A percentile compares a stretch with the other conserved stretches of the same genome.
These are phyloP conservation scores for Rhazya stricta DNA, from an alignment of 257 asterid genomes.

Conservation along the genomic window DNA sequence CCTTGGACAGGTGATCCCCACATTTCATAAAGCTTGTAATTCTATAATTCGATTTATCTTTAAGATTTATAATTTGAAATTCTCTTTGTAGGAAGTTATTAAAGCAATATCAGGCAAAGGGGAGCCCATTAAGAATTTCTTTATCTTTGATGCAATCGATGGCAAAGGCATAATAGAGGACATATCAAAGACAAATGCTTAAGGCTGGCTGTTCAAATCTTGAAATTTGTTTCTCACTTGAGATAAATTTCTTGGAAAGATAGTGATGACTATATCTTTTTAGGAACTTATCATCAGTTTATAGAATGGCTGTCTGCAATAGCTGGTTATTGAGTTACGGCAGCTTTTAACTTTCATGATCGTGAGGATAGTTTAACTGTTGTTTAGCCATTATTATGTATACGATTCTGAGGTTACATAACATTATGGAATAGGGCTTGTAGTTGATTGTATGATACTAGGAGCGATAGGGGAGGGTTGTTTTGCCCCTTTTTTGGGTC, in stretches of 20 bases:
- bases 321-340: background rate
- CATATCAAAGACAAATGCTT: constrained; percentile 32
- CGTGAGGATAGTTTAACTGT: background rate
- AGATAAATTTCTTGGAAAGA: background rate
- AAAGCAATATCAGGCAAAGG: constrained; percentile 97
- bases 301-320: background rate
- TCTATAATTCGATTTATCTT: background rate
- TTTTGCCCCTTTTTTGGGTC: background rate
- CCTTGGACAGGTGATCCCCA: constrained; percentile 92
- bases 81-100: constrained; percentile 66
- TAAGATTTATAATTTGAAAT: background rate
- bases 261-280: background rate
- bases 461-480: background rate
- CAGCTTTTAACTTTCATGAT: background rate
- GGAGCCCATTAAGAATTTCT: constrained; percentile 86
- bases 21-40: background rate
- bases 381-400: background rate
- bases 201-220: constrained; percentile 8
- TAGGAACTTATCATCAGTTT: background rate
- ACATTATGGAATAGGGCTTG: background rate
- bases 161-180: constrained; percentile 91
- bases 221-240: background rate
- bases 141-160: constrained; percentile 74
- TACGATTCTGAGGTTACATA: no score
- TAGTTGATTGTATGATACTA: background rate